A percentile compares a stretch with the other conserved stretches of the same genome.
Conservation (phyloP, 1,284 basidiomycete species). For the Ceratobasidium sp. region DNA sequence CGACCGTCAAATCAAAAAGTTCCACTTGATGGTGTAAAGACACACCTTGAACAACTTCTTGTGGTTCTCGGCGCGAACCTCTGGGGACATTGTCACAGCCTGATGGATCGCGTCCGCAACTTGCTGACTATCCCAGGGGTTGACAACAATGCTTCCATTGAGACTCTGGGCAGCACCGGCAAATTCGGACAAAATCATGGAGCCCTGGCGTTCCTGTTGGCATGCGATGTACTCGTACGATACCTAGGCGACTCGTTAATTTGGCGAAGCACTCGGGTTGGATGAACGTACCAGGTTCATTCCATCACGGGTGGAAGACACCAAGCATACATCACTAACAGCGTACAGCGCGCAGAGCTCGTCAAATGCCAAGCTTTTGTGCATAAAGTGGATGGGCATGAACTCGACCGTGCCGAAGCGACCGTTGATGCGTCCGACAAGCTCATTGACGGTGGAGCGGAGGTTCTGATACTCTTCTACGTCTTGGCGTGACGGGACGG, state of each 20-base stretch:
- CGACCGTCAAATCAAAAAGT: slow-evolving; percentile 19
- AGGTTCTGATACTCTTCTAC: slow-evolving; percentile 99
- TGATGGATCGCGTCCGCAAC: slow-evolving; percentile 96
- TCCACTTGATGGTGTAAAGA: slow-evolving; percentile 5
- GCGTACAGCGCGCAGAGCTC: slow-evolving; percentile 98
- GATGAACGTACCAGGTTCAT: slow-evolving; percentile 89
- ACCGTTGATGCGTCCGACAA: slow-evolving; percentile 98
- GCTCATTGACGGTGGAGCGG: slow-evolving; percentile 94
- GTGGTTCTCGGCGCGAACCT: slow-evolving; percentile 88
- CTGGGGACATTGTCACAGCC: slow-evolving; percentile 88
- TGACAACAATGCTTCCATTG: slow-evolving; percentile 93
- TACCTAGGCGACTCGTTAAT: slow-evolving; percentile 66
- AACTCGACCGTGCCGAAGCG: slow-evolving; percentile 98
- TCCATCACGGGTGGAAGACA: slow-evolving; percentile 94
- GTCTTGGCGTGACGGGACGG: slow-evolving; percentile 96
- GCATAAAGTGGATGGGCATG: slow-evolving; percentile 99
- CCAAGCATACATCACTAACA: slow-evolving; percentile 94
- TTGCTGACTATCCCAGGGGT: slow-evolving; percentile 95
- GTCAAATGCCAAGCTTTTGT: slow-evolving; percentile 92
- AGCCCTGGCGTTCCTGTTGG: slow-evolving; percentile 91
- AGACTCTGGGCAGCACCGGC: slow-evolving; percentile 97
- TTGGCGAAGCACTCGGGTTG: neutral
- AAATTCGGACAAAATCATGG: slow-evolving; percentile 98
- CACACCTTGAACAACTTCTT: slow-evolving; percentile 86
- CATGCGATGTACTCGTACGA: slow-evolving; percentile 99